These are phyloP conservation scores for Sporothrix phasma DNA, from an alignment of 2,329 filamentous ascomycete genomes.

Conservation along the genomic window DNA sequence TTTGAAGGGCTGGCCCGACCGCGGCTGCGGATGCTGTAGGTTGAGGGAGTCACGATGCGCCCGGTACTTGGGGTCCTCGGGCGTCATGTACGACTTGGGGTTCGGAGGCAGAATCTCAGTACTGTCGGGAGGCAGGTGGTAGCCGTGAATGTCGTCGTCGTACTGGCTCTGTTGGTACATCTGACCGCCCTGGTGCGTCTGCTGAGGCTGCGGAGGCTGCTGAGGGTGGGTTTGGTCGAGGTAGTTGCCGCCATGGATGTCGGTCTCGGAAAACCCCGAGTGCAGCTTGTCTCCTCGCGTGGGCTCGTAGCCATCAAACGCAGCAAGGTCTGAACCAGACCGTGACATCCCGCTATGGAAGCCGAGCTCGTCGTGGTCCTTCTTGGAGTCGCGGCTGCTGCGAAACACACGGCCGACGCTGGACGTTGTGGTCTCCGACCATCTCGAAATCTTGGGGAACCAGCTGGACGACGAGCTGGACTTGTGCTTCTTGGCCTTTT, in stretches of 20 bases:
- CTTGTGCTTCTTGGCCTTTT: constrained; percentile 80
- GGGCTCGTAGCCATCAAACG: constrained; percentile 53
- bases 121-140: constrained; percentile 5
- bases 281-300: constrained; percentile 54
- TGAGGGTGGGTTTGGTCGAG: constrained; percentile 16
- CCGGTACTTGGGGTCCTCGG: constrained; percentile 69
- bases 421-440: constrained; percentile 93
- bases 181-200: not conserved
- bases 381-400: constrained; percentile 53
- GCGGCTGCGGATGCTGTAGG: constrained; percentile 68
- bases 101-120: constrained; percentile 28
- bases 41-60: constrained; percentile 73
- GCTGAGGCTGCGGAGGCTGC: constrained; percentile 8
- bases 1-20: constrained; percentile 63
- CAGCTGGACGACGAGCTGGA: constrained; percentile 67
- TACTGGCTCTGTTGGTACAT: not conserved
- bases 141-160: constrained; percentile 5
- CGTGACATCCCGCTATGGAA: constrained; percentile 45
- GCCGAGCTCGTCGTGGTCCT: constrained; percentile 42
- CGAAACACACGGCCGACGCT: constrained; percentile 72
- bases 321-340: constrained; percentile 64
- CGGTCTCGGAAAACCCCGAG: constrained; percentile 44
- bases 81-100: constrained; percentile 44
- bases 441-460: constrained; percentile 89
- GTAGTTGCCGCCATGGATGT: constrained; percentile 28